Base-by-base conservation (phyloP, 305 asterid genomes). In the Coffea humblotiana region DNA sequence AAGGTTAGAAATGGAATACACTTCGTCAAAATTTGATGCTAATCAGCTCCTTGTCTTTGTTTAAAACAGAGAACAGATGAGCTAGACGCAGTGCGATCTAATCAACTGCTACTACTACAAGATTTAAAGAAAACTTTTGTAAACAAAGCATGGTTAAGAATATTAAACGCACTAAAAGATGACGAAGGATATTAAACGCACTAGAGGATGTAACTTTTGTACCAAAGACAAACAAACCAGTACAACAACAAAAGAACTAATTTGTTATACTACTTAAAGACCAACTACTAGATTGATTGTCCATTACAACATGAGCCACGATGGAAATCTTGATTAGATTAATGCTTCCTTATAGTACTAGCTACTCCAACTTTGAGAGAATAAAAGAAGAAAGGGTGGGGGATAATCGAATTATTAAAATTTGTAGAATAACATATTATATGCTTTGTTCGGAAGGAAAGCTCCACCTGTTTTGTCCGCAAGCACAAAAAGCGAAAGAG, bases 381-480 rank as follows among this genome's bases (percentile, higher is more conserved):
- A 6, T 2, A 56, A 18, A 56, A 56, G 21, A 23, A 60, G 7
- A 58, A 58, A 6, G 15, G 37, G n/a, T 6, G 2, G 29, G 18
- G 27, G 5, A 61, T 35, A 60, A 37, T 75, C 25, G 32, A 29
- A 51, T 13, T 49, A 52, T 51, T 58, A 9, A 32, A 19, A 8
- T 37, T 11, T 10, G 32, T 3, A 51, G 43, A 40, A 40, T 16
- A 12, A 32, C 10, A 29, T 66, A 32, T 32, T 32, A 32, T 32
- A 75, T 75, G 79, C 40, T 76, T 63, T 60, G 71, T 4, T 63
- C 21, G 70, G 74, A 54, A 79, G 76, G 70, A 83, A 86, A 88
- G 82, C 2, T 80, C 45, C 84, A 80, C 78, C 83, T 74, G 80
- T 43, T 81, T 83, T 84, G 89, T 87, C 83, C n/a, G 75, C 37